Conservation (phyloP, 495 filamentous ascomycete genomes). For the Xylaria nigripes region DNA sequence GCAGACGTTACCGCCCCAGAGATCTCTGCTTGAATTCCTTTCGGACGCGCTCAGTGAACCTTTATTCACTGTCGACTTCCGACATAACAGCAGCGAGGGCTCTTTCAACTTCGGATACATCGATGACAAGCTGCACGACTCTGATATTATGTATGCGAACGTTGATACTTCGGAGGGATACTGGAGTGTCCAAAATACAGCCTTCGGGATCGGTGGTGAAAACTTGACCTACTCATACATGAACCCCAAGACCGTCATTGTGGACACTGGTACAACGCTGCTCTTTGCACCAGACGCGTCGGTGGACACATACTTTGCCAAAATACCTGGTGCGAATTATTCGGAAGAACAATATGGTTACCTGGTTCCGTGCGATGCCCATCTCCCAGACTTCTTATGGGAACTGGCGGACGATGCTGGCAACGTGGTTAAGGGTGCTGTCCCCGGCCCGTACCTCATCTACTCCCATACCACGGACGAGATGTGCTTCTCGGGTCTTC, state of each 20-base stretch:
- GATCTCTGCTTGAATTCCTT: conserved; percentile 62
- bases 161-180: conserved; percentile 55
- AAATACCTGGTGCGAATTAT: conserved; percentile 52
- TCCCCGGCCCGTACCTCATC: conserved; percentile 61
- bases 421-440: conserved; percentile 44
- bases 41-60: conserved; percentile 35
- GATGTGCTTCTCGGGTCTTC: conserved; percentile 63
- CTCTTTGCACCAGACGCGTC: conserved; percentile 54
- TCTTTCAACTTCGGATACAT: conserved; percentile 75
- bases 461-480: conserved; percentile 50
- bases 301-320: conserved; percentile 55
- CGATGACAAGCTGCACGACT: conserved; percentile 46
- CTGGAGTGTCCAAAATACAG: conserved; percentile 51
- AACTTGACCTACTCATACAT: conserved; percentile 32
- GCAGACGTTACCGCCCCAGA: conserved; percentile 44
- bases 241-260: conserved; percentile 55
- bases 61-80: conserved; percentile 64
- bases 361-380: conserved; percentile 49
- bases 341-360: conserved; percentile 52
- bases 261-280: conserved; percentile 69
- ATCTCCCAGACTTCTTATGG: conserved; percentile 46
- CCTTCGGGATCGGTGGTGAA: conserved; percentile 50
- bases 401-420: conserved; percentile 54
- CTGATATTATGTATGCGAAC: conserved; percentile 50
- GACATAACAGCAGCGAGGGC: conserved; percentile 53